phyloP scores from a whole-genome alignment of 2,329 filamentous ascomycete species.

The Colletotrichum sp. region DNA sequence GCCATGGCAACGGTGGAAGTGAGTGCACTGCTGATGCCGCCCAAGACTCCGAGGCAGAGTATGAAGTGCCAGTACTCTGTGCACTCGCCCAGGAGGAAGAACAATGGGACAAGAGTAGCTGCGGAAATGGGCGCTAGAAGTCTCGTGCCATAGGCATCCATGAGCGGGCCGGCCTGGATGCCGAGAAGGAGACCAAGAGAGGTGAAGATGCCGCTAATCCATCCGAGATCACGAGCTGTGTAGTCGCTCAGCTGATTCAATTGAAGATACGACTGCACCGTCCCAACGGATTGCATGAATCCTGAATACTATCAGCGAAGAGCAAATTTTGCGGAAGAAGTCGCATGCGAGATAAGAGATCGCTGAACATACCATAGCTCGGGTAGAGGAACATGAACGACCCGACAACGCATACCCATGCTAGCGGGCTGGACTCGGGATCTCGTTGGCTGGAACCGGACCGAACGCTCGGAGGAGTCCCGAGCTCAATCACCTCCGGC shows the following conservation, averaged over 20 bases:
- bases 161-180: slow-evolving; percentile 52
- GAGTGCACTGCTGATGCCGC: slow-evolving; percentile 45
- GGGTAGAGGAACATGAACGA: slow-evolving; percentile 19
- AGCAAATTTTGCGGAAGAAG: too few relatives aligned
- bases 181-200: slow-evolving; percentile 49
- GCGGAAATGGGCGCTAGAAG: slow-evolving; percentile 42
- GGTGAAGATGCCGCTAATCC: slow-evolving; percentile 52
- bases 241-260: slow-evolving; percentile 47
- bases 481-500: background rate
- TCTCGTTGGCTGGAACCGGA: background rate
- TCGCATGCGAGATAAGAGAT: too few relatives aligned
- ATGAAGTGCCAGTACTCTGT: slow-evolving; percentile 53
- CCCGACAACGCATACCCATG: slow-evolving; percentile 17
- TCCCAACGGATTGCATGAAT: slow-evolving; percentile 53
- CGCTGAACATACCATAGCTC: slow-evolving; percentile 19
- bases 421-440: slow-evolving; percentile 7
- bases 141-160: slow-evolving; percentile 51
- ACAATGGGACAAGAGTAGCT: slow-evolving; percentile 38
- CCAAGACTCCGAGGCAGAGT: slow-evolving; percentile 45
- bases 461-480: background rate
- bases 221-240: slow-evolving; percentile 49
- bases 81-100: slow-evolving; percentile 52
- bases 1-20: slow-evolving; percentile 38
- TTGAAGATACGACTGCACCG: slow-evolving; percentile 51
- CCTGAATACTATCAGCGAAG: too few relatives aligned